Evolutionary conservation across 176 grass and related monocot genomes (phyloP).

Genomic region (Phoenix dactylifera): DNA sequence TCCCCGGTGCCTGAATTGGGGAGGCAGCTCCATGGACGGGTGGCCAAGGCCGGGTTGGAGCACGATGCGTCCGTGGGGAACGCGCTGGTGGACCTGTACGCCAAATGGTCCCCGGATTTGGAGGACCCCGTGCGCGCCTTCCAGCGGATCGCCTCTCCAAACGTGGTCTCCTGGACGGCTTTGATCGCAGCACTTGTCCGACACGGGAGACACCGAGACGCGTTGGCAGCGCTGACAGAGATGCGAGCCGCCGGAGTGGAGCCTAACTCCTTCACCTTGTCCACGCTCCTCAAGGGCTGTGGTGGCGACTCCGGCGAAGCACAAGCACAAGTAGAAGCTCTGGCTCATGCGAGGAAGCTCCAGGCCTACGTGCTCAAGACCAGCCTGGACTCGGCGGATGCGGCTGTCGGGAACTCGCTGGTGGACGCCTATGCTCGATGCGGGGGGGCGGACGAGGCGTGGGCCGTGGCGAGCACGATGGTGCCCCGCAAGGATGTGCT

Average conservation of each 20-base stretch:
- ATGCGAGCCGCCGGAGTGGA: conserved; percentile 49
- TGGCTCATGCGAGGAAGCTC: conserved; percentile 34
- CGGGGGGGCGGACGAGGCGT: conserved; percentile 41
- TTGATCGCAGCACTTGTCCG: conserved; percentile 37
- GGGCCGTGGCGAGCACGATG: conserved; percentile 47
- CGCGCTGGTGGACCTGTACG: conserved; percentile 52
- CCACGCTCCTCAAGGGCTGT: conserved; percentile 56
- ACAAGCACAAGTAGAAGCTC: conserved; percentile 4
- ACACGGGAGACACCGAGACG: conserved; percentile 30
- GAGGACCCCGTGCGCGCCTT: conserved; percentile 30
- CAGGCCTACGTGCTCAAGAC: conserved; percentile 69
- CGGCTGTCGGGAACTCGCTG: conserved; percentile 52
- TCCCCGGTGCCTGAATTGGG: conserved; percentile 21
- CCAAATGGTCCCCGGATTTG: conserved; percentile 34
- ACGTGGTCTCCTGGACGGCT: conserved; percentile 66
- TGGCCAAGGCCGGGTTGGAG: conserved; percentile 43
- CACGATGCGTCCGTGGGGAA: conserved; percentile 48
- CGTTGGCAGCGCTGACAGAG: conserved; percentile 27
- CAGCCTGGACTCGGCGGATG: conserved; percentile 39
- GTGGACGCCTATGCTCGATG: conserved; percentile 66
- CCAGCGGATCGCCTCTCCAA: conserved; percentile 22
- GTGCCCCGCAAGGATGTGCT: conserved; percentile 33
- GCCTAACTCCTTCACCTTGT: conserved; percentile 69
- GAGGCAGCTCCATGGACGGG: conserved; percentile 44
- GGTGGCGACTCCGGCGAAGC: background rate